Base-by-base conservation (phyloP, 495 filamentous ascomycete genomes). In the Xylaria venustula region DNA sequence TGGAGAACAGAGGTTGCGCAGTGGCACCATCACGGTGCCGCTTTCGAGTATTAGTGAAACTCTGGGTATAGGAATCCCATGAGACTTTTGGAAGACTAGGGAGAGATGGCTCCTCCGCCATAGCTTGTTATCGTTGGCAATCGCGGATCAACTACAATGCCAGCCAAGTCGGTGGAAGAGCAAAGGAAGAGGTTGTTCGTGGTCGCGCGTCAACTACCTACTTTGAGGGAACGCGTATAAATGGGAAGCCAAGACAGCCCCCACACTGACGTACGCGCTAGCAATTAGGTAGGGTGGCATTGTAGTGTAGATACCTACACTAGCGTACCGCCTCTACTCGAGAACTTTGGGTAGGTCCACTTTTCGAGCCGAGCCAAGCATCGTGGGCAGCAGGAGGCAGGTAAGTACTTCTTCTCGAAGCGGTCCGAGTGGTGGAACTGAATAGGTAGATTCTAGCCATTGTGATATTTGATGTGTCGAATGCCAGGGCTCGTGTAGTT, bases 81-180 rank as follows among this genome's bases (percentile, higher is more conserved):
- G 65, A 62, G 12, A 71, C 58, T 36, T 67, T 65, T n/a, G 77
- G 69, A 7, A 83, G 68, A 8, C 42, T 66, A 0, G 81, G 81
- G 30, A 83, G 73, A 12, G 64, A 69, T 9, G 74, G 76, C 53
- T 83, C 81, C 23, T 81, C 78, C 5, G 71, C 70, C 79, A 81
- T 79, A 30, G 52, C 60, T 44, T 20, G 12, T 22, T 1, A 5
- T 52, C 34, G 20, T 32, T 49, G 37, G 37, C n/a, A 37, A 51
- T 30, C 22, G 25, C 11, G 30, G 30, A 11, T 11, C 5, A 52
- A 20, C 17, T 28, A 42, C 37, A 52, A 60, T 41, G 19, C 47
- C 36, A 51, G 23, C 26, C 23, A 30, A 19, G 7, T n/a, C n/a
- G 30, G n/a, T 20, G 26, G 23, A 25, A 25, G 57, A 23, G 12